Conservation (phyloP, 768 basidiomycete genomes). For the Coprinopsis cinerea region DNA sequence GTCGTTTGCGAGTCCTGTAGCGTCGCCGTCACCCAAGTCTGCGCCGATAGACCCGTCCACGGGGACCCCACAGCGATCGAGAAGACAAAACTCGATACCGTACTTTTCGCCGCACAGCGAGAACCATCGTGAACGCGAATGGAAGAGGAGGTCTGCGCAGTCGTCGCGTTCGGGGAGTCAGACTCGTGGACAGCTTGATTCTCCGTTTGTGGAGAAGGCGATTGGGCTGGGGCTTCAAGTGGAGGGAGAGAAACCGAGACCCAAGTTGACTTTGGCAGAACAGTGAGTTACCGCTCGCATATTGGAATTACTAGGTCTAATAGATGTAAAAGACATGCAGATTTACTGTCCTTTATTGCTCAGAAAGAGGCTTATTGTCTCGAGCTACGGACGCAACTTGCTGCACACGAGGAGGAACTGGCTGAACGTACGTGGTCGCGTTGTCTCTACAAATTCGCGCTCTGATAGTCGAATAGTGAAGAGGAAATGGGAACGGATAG, state of each 20-base stretch:
- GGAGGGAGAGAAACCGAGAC: constrained; percentile 23
- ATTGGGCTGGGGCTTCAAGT: constrained; percentile 9
- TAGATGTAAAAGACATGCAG: constrained; percentile 53
- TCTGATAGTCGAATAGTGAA: constrained; percentile 43
- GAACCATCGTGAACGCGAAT: constrained; percentile 8
- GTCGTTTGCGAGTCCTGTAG: constrained; percentile 13
- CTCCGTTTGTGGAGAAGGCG: constrained; percentile 1
- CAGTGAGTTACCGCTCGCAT: constrained; percentile 41
- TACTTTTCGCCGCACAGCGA: constrained; percentile 32
- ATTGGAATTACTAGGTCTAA: constrained; percentile 1
- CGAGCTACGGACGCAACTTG: constrained; percentile 72
- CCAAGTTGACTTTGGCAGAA: constrained; percentile 63
- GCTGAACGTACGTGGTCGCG: constrained; percentile 41
- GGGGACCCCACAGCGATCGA: constrained; percentile 25
- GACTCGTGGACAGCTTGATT: background rate
- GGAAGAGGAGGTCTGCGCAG: constrained; percentile 10
- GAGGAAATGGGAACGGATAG: constrained; percentile 79
- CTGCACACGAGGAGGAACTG: constrained; percentile 67
- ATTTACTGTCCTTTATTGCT: constrained; percentile 77
- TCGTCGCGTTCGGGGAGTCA: constrained; percentile 16
- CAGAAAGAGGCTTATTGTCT: constrained; percentile 83
- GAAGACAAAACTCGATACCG: constrained; percentile 45
- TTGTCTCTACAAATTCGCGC: background rate
- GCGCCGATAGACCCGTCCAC: background rate
- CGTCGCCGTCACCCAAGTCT: background rate